Evolutionary conservation across 805 yeast species (phyloP).

Genomic region (Wickerhamomyces ciferrii): DNA sequence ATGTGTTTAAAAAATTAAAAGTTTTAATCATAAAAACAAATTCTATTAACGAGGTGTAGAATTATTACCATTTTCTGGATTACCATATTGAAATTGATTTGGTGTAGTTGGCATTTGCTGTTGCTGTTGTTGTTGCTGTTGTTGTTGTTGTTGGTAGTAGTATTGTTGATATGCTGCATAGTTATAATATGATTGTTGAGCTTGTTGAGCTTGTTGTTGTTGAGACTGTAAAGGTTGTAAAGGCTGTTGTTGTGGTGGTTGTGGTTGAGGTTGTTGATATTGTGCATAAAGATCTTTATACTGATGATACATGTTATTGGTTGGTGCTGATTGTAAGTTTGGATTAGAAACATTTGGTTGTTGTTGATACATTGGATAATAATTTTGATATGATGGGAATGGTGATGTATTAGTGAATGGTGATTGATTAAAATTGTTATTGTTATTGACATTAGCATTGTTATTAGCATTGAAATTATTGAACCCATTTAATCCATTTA

Average conservation of each 20-base stretch:
- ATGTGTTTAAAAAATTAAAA: no score
- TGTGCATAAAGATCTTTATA: background rate
- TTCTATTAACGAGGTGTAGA: background rate
- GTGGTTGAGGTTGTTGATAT: slow-evolving; percentile 1
- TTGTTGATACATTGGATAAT: slow-evolving; percentile 3
- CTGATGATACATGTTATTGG: background rate
- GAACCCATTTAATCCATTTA: background rate
- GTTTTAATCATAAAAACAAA: background rate
- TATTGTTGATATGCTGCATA: background rate
- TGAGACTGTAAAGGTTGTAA: background rate
- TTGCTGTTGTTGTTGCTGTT: background rate
- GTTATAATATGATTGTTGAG: slow-evolving; percentile 5
- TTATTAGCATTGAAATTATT: background rate
- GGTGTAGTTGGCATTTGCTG: background rate
- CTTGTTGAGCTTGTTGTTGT: slow-evolving; percentile 1
- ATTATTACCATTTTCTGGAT: background rate
- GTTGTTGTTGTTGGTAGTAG: background rate
- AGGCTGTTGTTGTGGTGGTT: background rate
- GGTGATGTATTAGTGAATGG: background rate
- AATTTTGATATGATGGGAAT: slow-evolving; percentile 6
- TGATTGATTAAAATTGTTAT: background rate
- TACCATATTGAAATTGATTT: background rate
- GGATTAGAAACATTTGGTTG: slow-evolving; percentile 1
- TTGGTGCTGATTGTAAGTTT: background rate
- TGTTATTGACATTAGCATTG: no score